Base-by-base conservation (phyloP, 2,329 filamentous ascomycete genomes). In the Xylariales sp. region DNA sequence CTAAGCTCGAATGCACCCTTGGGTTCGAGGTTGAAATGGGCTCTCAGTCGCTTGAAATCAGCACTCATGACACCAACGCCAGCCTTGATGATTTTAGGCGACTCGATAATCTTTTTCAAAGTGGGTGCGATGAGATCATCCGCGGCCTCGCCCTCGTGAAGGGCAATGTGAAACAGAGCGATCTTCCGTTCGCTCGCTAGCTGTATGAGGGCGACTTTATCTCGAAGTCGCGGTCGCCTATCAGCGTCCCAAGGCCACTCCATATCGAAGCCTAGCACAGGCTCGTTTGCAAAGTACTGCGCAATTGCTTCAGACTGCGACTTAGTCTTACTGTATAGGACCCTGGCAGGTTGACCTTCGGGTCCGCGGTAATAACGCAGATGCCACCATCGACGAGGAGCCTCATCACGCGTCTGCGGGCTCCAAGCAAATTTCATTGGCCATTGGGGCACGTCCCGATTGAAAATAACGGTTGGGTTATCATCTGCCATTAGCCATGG, bases 251-350 rank as follows among this genome's bases (percentile, higher is more conserved):
- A 66, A 3, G 69, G 66, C 75, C 75, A 77, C 65, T 76, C 74
- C 74, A 76, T 76, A 39, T 76, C 74, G 36, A 77, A 76, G 3
- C 75, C 75, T 1, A 77, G 14, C 9, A 76, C 71, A 3, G 70
- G 63, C 34, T 73, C 70, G n/a, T 73, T 39, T 9, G 70, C 55
- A n/a, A 76, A 76, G 0, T 63, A 55, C 18, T 41, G 64, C 1
- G 75, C 75, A n/a, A 75, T 63, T 3, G 16, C 50, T 34, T 76
- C 73, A 1, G 73, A 75, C 1, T 69, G 34, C 3, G 55, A 16
- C 36, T 59, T 70, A 4, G 69, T 72, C 10, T 48, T 67, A 36
- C 73, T 71, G 41, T 76, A 75, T 2, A 69, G 34, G 1, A 75
- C 62, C 23, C 63, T 34, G 6, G 69, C 62, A 1, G 57, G 10